Conservation (phyloP, 441 rosid genomes). For the Manihot esculenta region DNA sequence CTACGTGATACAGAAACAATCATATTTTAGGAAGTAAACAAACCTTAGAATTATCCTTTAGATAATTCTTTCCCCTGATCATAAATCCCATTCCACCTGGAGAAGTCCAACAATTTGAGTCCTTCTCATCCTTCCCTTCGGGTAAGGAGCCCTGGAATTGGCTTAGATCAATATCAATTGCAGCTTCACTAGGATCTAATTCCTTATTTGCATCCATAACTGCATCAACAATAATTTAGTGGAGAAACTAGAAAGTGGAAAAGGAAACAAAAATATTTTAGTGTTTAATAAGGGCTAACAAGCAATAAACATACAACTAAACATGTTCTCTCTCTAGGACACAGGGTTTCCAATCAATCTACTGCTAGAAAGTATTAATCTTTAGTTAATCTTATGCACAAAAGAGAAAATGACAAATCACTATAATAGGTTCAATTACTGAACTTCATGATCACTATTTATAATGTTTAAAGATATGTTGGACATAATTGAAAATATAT, state of each 20-base stretch:
- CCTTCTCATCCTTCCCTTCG: slow-evolving; percentile 61
- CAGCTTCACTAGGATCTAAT: slow-evolving; percentile 55
- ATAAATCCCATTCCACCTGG: slow-evolving; percentile 87
- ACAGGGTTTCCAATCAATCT: background rate
- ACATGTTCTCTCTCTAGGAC: background rate
- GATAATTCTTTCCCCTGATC: slow-evolving; percentile 94
- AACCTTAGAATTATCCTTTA: slow-evolving; percentile 88
- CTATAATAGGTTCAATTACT: background rate
- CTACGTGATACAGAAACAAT: background rate
- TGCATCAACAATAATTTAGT: slow-evolving; percentile 33
- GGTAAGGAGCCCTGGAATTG: slow-evolving; percentile 64
- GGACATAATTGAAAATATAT: background rate
- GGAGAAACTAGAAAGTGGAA: background rate
- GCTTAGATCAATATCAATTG: slow-evolving; percentile 53
- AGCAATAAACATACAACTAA: background rate
- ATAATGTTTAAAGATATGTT: background rate
- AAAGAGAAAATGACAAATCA: background rate
- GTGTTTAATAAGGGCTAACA: background rate
- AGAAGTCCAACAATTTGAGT: slow-evolving; percentile 89
- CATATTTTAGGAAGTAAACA: slow-evolving; percentile 15
- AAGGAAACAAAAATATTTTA: background rate
- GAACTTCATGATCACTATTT: background rate
- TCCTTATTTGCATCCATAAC: slow-evolving; percentile 60
- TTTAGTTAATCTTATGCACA: too few relatives aligned
- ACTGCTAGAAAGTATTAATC: background rate